Evolutionary conservation across 768 basidiomycete species (phyloP).

Genomic region (Boletellus emodensis): DNA sequence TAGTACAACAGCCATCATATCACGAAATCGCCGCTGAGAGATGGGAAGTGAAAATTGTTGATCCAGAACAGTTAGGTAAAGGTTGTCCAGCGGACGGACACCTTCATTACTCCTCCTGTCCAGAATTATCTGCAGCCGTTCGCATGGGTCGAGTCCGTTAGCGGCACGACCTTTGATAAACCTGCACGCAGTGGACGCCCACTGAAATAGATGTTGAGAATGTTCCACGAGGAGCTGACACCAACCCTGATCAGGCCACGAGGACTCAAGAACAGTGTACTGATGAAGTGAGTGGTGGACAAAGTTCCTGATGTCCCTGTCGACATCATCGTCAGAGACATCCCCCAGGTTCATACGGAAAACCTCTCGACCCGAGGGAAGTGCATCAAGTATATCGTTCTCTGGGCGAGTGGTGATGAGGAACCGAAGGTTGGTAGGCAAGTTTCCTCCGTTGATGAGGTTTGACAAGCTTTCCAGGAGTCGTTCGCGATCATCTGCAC

Average conservation of each 20-base stretch:
- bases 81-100: no score
- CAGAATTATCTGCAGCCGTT: no score
- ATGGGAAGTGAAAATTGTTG: background rate
- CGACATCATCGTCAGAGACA: no score
- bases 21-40: background rate
- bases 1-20: background rate
- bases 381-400: constrained; percentile 1
- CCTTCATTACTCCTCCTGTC: no score
- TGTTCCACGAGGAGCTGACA: constrained; percentile 8
- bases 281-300: no score
- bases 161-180: constrained; percentile 9
- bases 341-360: no score
- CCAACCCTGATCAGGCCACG: constrained; percentile 4
- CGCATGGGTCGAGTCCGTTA: background rate
- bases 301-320: no score
- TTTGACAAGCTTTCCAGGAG: constrained; percentile 2
- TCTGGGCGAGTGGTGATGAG: background rate
- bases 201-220: constrained; percentile 21
- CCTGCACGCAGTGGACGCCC: constrained; percentile 19
- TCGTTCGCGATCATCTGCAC: background rate
- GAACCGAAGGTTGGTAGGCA: background rate
- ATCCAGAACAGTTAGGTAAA: no score
- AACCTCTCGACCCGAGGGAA: no score
- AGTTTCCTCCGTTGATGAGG: background rate
- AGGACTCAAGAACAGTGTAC: background rate